Evolutionary conservation across 805 yeast genomes (phyloP).

Genomic region (Debaryomyces maramus): DNA sequence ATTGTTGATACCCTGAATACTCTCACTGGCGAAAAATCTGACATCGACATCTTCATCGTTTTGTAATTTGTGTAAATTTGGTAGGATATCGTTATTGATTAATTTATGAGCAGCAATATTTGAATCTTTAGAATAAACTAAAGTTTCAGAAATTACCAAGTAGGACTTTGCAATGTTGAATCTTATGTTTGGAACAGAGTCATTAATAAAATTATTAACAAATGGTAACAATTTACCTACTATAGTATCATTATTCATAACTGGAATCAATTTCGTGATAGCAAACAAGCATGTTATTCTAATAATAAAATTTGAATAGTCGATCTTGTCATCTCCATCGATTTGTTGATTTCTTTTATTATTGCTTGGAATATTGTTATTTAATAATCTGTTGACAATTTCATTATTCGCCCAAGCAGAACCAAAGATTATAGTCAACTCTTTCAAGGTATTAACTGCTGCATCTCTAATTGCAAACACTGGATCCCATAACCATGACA

Average conservation of each 20-base stretch:
- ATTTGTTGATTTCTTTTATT: constrained; percentile 17
- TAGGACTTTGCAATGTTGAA: constrained; percentile 92
- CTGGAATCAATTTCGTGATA: constrained; percentile 78
- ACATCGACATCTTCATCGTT: constrained; percentile 87
- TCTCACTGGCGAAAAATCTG: constrained; percentile 75
- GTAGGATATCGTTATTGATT: constrained; percentile 50
- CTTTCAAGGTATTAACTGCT: constrained; percentile 80
- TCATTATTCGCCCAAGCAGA: constrained; percentile 89
- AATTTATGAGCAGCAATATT: constrained; percentile 24
- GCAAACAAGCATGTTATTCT: constrained; percentile 90
- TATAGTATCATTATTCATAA: constrained; percentile 56
- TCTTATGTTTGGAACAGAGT: constrained; percentile 91
- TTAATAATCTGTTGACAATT: constrained; percentile 73
- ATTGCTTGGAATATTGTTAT: constrained; percentile 16
- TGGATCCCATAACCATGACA: constrained; percentile 99
- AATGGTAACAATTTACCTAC: constrained; percentile 75
- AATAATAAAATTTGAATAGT: constrained; percentile 77
- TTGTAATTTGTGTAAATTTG: constrained; percentile 62
- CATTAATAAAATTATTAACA: constrained; percentile 66
- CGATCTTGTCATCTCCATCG: constrained; percentile 36
- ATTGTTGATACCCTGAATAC: constrained; percentile 31
- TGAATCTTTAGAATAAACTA: constrained; percentile 25
- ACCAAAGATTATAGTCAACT: constrained; percentile 84
- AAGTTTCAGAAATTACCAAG: constrained; percentile 56
- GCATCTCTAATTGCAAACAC: constrained; percentile 97